Base-by-base conservation (phyloP, 2,329 filamentous ascomycete genomes). In the Talaromyces sp. region DNA sequence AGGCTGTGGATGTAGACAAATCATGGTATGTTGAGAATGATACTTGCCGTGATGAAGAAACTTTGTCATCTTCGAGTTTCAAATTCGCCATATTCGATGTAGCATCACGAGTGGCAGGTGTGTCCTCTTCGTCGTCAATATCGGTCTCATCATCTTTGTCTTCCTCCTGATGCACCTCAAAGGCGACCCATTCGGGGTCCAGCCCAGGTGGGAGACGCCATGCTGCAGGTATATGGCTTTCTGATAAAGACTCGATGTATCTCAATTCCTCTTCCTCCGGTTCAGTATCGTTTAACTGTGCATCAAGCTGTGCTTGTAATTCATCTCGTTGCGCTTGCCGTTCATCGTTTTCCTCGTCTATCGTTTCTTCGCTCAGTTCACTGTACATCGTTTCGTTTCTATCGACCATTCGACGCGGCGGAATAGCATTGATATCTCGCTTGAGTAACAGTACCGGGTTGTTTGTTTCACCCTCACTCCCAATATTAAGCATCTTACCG, bases 181-280 rank as follows among this genome's bases (percentile, higher is more conserved):
- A 84, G 0, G 92, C 92, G 63, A 96, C 83, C 92, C 92, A 97
- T 72, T 96, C 92, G 0, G 88, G 85, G 64, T 96, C 92, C 0
- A 96, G 78, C 60, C 91, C 88, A 1, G 80, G 79, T 0, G 91
- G 90, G 2, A 96, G 76, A 10, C 78, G 77, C 81, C 84, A 87
- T 7, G 76, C 71, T 46, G 78, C 74, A 1, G 67, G 68, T 33
- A 72, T 67, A 15, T 67, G 66, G 56, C 61, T 64, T 53, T 73
- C 68, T 40, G 72, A 66, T 6, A 69, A 55, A 35, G 61, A 66
- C 22, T 51, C n/a, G 33, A 43, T 40, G 21, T 69, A 67, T 43
- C 52, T 66, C 2, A 56, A 28, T 5, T 61, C 52, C 1, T 58
- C 41, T 10, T 60, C 21, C 1, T 28, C 25, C 2, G 48, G 33